A percentile compares a stretch with the other conserved stretches of the same genome.
phyloP scores from a whole-genome alignment of 1,139 yeast species.

The Meyerozyma elateridarum region DNA sequence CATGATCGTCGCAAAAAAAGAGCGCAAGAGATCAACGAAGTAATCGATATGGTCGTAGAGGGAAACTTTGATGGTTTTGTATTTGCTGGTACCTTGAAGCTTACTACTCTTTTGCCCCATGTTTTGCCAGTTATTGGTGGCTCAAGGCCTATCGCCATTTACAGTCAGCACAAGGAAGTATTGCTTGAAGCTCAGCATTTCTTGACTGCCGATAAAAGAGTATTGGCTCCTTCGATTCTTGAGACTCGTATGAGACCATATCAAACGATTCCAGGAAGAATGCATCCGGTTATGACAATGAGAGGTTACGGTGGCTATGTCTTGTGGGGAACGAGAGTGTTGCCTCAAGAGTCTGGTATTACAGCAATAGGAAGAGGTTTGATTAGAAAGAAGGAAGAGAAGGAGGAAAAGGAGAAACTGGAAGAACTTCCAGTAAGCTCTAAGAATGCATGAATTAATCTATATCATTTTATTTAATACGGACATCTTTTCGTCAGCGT shows the following conservation, averaged over 20 bases:
- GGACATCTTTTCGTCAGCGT: constrained; percentile 20
- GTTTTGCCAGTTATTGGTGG: constrained; percentile 73
- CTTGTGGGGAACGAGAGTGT: constrained; percentile 73
- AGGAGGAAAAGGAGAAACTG: too few species aligned
- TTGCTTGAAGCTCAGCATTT: constrained; percentile 69
- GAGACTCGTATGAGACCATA: constrained; percentile 83
- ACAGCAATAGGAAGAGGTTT: constrained; percentile 55
- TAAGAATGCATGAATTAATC: too few species aligned
- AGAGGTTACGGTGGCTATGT: constrained; percentile 91
- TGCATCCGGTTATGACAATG: constrained; percentile 94
- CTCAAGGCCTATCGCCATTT: constrained; percentile 79
- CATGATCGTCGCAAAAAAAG: constrained; percentile 63
- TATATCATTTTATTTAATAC: too few species aligned
- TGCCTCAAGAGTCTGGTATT: constrained; percentile 57
- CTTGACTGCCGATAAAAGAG: constrained; percentile 59
- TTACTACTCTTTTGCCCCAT: constrained; percentile 58
- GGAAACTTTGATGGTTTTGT: constrained; percentile 75
- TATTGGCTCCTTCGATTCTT: constrained; percentile 76
- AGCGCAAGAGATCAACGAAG: constrained; percentile 49
- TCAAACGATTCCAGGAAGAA: constrained; percentile 89
- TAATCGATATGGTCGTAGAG: constrained; percentile 44
- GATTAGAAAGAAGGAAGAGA: constrained; percentile 28
- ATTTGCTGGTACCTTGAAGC: constrained; percentile 66
- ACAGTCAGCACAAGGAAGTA: constrained; percentile 75
- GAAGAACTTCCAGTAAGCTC: too few species aligned